Percentiles rank a stretch among this genome's conserved stretches.
Conservation (phyloP, 2,329 filamentous ascomycete species). For the Penicillium verrucosum region DNA sequence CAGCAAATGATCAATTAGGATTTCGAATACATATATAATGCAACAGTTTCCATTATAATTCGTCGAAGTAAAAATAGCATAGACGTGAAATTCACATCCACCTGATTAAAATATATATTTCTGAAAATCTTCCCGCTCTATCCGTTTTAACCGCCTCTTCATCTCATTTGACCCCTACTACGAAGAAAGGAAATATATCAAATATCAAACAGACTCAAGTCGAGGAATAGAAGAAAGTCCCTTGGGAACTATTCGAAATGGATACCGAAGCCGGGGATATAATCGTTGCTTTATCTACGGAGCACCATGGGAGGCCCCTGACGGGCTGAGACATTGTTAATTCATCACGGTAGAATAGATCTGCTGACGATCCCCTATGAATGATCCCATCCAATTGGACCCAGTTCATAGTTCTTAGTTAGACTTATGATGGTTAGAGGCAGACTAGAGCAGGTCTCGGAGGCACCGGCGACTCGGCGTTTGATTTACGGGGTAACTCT, state of each 20-base stretch:
- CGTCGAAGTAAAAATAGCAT: neutral
- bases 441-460: neutral
- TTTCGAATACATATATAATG: neutral
- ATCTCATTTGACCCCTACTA: no score
- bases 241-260: no score
- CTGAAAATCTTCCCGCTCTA: fast-evolving
- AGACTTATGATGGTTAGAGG: neutral
- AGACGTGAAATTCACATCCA: neutral
- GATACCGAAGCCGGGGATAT: no score
- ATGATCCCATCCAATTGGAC: neutral
- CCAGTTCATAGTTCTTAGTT: neutral
- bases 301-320: neutral
- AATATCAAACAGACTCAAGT: neutral
- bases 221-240: neutral
- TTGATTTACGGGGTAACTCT: neutral
- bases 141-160: neutral
- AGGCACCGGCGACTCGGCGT: neutral
- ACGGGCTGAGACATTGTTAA: neutral
- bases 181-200: neutral
- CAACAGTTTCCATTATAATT: neutral
- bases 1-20: neutral
- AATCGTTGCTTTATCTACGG: no score
- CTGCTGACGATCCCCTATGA: neutral
- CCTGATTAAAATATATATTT: neutral
- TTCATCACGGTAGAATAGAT: no score